These are phyloP conservation scores for Yamadazyma sp. DNA, from an alignment of 805 yeast genomes.

Conservation along the genomic window DNA sequence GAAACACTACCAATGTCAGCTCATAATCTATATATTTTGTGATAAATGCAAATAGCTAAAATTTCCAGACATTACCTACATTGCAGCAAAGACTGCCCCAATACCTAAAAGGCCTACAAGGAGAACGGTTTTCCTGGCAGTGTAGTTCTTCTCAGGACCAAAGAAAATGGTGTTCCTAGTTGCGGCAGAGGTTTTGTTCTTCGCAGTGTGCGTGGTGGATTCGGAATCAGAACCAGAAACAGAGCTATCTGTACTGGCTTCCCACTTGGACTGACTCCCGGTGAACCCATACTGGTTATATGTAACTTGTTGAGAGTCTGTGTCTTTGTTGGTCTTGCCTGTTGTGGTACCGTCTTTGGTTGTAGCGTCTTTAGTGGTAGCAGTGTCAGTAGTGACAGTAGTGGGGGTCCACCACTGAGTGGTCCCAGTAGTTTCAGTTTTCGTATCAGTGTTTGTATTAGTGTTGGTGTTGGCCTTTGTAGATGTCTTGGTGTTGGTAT, in stretches of 20 bases:
- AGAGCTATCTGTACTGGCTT: constrained; percentile 16
- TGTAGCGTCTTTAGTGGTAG: constrained; percentile 16
- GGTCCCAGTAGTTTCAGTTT: constrained; percentile 13
- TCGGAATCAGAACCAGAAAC: constrained; percentile 13
- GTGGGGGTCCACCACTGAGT: constrained; percentile 20
- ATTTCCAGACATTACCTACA: no score
- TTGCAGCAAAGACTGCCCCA: constrained; percentile 12
- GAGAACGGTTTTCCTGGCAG: constrained; percentile 18
- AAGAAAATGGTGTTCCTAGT: constrained; percentile 12
- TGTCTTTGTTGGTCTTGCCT: constrained; percentile 15
- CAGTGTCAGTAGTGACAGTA: constrained; percentile 14
- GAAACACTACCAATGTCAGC: no score
- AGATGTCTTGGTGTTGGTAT: constrained; percentile 8
- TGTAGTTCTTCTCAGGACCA: constrained; percentile 16
- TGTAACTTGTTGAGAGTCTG: constrained; percentile 17
- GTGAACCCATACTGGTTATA: constrained; percentile 45
- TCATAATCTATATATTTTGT: no score
- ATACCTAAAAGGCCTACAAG: constrained; percentile 12
- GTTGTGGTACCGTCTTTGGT: constrained; percentile 10
- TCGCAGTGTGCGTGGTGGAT: constrained; percentile 15
- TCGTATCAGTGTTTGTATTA: constrained; percentile 9
- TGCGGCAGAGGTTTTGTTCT: constrained; percentile 21
- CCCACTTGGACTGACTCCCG: constrained; percentile 40
- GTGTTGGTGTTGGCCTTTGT: constrained; percentile 9
- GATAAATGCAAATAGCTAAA: no score